phyloP scores from a whole-genome alignment of 2,329 filamentous ascomycete species.

The Nectriaceae sp. region DNA sequence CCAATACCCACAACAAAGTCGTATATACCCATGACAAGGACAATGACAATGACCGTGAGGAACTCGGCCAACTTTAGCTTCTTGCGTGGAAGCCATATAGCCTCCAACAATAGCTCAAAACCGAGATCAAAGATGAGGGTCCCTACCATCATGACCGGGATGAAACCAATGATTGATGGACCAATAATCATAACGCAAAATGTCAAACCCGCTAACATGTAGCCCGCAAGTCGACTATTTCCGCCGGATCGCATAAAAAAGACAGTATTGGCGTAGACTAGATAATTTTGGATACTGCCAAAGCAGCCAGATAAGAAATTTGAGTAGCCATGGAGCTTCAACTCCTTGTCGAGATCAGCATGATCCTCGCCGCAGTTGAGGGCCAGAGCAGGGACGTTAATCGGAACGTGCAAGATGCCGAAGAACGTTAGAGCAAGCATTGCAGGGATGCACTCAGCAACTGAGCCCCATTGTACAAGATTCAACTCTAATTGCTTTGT shows the following conservation, averaged over 20 bases:
- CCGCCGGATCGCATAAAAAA: conserved; percentile 94
- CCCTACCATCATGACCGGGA: conserved; percentile 95
- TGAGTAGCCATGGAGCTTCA: conserved; percentile 90
- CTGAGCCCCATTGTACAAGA: conserved; percentile 78
- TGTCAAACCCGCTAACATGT: conserved; percentile 80
- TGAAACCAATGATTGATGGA: conserved; percentile 86
- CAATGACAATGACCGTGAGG: conserved; percentile 84
- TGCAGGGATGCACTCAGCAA: conserved; percentile 82
- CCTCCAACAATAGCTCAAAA: conserved; percentile 88
- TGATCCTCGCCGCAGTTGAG: conserved; percentile 92
- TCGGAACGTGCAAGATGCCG: conserved; percentile 93
- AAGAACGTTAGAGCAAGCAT: conserved; percentile 99
- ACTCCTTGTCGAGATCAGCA: conserved; percentile 84
- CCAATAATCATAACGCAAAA: conserved; percentile 82
- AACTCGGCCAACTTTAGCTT: conserved; percentile 89
- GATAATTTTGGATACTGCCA: conserved; percentile 94
- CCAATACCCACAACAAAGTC: conserved; percentile 96
- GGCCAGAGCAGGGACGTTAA: conserved; percentile 93
- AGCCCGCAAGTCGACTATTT: conserved; percentile 80
- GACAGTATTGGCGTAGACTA: conserved; percentile 97
- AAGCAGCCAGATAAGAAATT: conserved; percentile 85
- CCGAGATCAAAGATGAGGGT: conserved; percentile 93
- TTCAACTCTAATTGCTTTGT: conserved; percentile 64
- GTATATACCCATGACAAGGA: conserved; percentile 93
- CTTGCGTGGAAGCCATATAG: conserved; percentile 83